phyloP scores from a whole-genome alignment of 192 early-diverging fungal genomes.

The Entomortierella chlamydospora region DNA sequence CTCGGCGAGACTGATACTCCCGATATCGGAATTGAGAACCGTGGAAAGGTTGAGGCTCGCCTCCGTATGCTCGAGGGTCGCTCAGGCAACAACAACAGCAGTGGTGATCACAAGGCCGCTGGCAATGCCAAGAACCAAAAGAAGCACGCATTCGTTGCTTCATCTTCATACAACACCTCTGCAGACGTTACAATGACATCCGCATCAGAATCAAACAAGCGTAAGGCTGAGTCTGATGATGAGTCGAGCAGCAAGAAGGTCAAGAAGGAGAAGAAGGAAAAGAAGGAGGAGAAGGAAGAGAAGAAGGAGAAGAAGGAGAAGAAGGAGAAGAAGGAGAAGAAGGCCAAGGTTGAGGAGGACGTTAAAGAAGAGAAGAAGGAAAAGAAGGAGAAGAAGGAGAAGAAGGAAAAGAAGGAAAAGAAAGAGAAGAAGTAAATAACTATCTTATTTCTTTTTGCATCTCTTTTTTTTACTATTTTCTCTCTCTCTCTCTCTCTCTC shows the following conservation, averaged over 20 bases:
- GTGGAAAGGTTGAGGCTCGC: slow-evolving; percentile 89
- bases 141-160: slow-evolving; percentile 71
- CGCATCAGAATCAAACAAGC: slow-evolving; percentile 49
- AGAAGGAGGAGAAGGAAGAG: slow-evolving; percentile 60
- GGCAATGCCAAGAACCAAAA: slow-evolving; percentile 69
- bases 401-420: slow-evolving; percentile 63
- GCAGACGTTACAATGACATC: slow-evolving; percentile 44
- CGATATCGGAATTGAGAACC: slow-evolving; percentile 87
- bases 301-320: slow-evolving; percentile 61
- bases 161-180: slow-evolving; percentile 61
- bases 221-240: slow-evolving; percentile 58
- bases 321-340: slow-evolving; percentile 55
- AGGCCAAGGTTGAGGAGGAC: slow-evolving; percentile 61
- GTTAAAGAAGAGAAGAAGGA: slow-evolving; percentile 66
- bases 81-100: slow-evolving; percentile 60
- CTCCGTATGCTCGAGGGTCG: slow-evolving; percentile 92
- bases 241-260: slow-evolving; percentile 51
- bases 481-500: slow-evolving; percentile 2
- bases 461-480: slow-evolving; percentile 7
- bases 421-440: slow-evolving; percentile 52
- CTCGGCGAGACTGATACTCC: slow-evolving; percentile 82
- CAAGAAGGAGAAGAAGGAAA: slow-evolving; percentile 54
- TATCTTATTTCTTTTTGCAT: slow-evolving; percentile 19
- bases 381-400: slow-evolving; percentile 65
- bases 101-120: slow-evolving; percentile 76